These are phyloP conservation scores for Backusella morwellensis DNA, from an alignment of 192 early-diverging fungal genomes.

Conservation along the genomic window DNA sequence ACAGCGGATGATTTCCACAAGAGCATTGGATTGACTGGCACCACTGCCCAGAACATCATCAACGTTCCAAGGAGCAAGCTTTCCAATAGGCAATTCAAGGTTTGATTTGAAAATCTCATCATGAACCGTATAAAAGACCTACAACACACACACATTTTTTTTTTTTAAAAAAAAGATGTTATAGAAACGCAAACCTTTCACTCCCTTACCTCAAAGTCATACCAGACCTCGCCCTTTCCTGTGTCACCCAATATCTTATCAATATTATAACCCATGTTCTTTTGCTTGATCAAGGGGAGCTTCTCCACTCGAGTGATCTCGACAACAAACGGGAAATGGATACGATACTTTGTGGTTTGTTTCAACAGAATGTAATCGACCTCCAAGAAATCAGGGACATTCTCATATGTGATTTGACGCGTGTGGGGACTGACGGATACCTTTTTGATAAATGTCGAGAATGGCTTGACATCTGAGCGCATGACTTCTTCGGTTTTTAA, in stretches of 20 bases:
- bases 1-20: slow-evolving; percentile 33
- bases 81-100: slow-evolving; percentile 21
- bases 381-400: slow-evolving; percentile 36
- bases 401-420: slow-evolving; percentile 32
- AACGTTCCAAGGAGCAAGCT: slow-evolving; percentile 36
- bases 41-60: slow-evolving; percentile 33
- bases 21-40: background rate
- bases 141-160: no score
- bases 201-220: slow-evolving; percentile 33
- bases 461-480: slow-evolving; percentile 41
- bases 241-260: slow-evolving; percentile 29
- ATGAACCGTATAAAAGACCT: slow-evolving; percentile 24
- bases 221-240: slow-evolving; percentile 30
- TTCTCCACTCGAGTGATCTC: slow-evolving; percentile 39
- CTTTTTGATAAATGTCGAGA: slow-evolving; percentile 44
- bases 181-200: background rate
- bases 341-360: slow-evolving; percentile 24
- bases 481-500: slow-evolving; percentile 19
- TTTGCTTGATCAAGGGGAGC: slow-evolving; percentile 24
- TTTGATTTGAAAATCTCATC: slow-evolving; percentile 29
- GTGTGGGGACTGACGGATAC: slow-evolving; percentile 22
- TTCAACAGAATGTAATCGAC: slow-evolving; percentile 32
- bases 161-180: no score
- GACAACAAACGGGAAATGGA: slow-evolving; percentile 42
- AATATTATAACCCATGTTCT: slow-evolving; percentile 8